phyloP scores from a whole-genome alignment of 2,329 filamentous ascomycete genomes.

The Exophiala lecanii-corni region DNA sequence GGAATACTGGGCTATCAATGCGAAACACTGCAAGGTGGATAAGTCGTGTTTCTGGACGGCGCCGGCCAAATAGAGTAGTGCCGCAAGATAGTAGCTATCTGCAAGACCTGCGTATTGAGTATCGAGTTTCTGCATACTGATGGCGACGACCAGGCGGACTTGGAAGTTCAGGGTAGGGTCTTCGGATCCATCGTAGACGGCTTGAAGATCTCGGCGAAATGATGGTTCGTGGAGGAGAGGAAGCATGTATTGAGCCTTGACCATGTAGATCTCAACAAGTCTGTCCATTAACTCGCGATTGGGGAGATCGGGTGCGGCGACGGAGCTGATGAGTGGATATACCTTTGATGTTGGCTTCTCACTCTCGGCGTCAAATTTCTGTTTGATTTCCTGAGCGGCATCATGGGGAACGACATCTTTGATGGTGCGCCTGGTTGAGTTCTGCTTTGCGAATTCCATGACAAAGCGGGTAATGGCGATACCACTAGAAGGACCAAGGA shows the following conservation, averaged over 20 bases:
- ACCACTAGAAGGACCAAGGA: constrained; percentile 87
- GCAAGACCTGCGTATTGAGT: constrained; percentile 86
- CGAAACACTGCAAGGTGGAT: constrained; percentile 82
- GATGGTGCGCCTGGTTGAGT: constrained; percentile 84
- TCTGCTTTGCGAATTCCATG: constrained; percentile 94
- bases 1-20: constrained; percentile 85
- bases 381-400: constrained; percentile 61
- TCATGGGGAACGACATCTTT: constrained; percentile 83
- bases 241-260: constrained; percentile 84
- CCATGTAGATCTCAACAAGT: constrained; percentile 77
- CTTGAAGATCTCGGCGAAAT: constrained; percentile 70
- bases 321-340: constrained; percentile 83
- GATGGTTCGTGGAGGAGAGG: constrained; percentile 80
- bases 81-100: constrained; percentile 90
- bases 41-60: constrained; percentile 85
- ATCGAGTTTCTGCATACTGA: constrained; percentile 88
- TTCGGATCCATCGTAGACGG: constrained; percentile 69
- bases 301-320: constrained; percentile 71
- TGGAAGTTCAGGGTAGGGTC: constrained; percentile 86
- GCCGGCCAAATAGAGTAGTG: constrained; percentile 76
- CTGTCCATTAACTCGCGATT: constrained; percentile 68
- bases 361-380: constrained; percentile 63
- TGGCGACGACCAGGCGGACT: constrained; percentile 85
- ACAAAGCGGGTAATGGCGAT: constrained; percentile 92
- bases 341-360: constrained; percentile 68